Evolutionary conservation across 2,329 filamentous ascomycete genomes (phyloP).

Genomic region (Microdochium bolleyi): DNA sequence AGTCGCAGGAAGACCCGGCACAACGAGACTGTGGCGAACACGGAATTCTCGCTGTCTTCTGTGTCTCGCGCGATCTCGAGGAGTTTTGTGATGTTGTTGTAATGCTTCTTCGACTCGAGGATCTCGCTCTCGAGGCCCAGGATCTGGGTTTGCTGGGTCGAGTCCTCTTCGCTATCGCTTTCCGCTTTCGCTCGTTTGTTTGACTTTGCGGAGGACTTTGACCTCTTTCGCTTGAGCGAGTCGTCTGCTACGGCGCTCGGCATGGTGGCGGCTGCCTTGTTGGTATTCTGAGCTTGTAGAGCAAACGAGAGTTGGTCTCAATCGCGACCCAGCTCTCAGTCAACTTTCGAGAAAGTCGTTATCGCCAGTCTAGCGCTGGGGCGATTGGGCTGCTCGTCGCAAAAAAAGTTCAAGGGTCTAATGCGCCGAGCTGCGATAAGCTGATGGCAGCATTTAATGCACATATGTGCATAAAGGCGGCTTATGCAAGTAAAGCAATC

Average conservation of each 20-base stretch:
- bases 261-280: constrained; percentile 13
- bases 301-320: neutral
- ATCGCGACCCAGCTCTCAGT: neutral
- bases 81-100: constrained; percentile 79
- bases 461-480: no score
- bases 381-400: neutral
- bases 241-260: constrained; percentile 15
- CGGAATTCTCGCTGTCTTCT: constrained; percentile 43
- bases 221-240: constrained; percentile 44
- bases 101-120: constrained; percentile 77
- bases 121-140: constrained; percentile 73
- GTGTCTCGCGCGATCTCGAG: constrained; percentile 50
- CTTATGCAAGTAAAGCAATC: no score
- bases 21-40: constrained; percentile 69
- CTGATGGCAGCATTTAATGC: no score
- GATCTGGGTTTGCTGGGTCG: constrained; percentile 57
- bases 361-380: neutral
- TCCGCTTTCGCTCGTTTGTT: constrained; percentile 45
- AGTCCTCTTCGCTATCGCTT: constrained; percentile 35
- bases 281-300: neutral
- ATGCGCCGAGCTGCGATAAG: no score
- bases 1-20: constrained; percentile 82
- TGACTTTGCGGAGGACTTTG: constrained; percentile 29
- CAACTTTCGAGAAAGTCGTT: neutral
- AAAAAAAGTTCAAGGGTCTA: neutral